Conservation (phyloP, 805 yeast species). For the Starmerella sp. region DNA sequence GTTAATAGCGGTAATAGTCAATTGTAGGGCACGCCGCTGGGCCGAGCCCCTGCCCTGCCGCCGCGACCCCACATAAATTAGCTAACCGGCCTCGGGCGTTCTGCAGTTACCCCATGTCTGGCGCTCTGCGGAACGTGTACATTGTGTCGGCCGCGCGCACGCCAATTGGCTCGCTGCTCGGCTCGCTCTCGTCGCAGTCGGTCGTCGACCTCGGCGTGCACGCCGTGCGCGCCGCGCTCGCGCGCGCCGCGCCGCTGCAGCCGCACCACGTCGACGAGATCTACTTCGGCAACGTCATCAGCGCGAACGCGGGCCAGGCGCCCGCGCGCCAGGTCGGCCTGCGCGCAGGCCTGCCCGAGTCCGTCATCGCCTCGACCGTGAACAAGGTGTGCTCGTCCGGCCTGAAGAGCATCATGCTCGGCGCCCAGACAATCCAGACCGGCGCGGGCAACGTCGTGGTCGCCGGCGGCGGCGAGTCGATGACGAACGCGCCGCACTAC, state of each 20-base stretch:
- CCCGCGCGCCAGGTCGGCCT: conserved; percentile 97
- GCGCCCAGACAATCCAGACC: conserved; percentile 77
- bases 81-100: background rate
- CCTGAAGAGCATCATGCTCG: conserved; percentile 79
- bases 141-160: conserved; percentile 85
- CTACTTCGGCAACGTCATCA: conserved; percentile 82
- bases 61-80: background rate
- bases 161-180: conserved; percentile 90
- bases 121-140: conserved; percentile 39
- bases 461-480: conserved; percentile 96
- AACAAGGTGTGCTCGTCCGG: conserved; percentile 98
- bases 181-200: conserved; percentile 54
- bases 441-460: conserved; percentile 88
- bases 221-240: conserved; percentile 78
- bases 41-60: background rate
- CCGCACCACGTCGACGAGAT: conserved; percentile 69
- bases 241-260: conserved; percentile 57
- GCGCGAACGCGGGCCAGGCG: conserved; percentile 91
- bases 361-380: conserved; percentile 76
- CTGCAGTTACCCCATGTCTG: background rate
- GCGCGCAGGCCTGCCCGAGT: conserved; percentile 72
- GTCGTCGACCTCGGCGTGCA: conserved; percentile 76
- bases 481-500: conserved; percentile 93
- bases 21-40: no score
- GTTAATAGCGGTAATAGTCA: no score